Percentiles rank a stretch among this genome's conserved stretches.
Conservation (phyloP, 306 rosid genomes). For the Trichosanthes truncata region DNA sequence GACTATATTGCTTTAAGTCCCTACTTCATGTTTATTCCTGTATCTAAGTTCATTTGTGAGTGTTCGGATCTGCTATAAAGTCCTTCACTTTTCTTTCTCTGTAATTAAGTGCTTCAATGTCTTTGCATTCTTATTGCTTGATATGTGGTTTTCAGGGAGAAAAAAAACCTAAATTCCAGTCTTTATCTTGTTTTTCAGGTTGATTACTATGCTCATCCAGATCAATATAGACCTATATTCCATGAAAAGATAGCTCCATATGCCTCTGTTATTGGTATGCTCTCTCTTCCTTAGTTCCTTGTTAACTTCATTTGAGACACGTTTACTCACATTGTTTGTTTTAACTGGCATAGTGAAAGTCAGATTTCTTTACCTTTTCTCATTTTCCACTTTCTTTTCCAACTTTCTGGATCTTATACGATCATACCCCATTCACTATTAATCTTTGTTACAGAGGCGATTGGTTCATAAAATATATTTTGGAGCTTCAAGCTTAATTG, state of each 20-base stretch:
- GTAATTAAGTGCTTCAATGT: neutral
- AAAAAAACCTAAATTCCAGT: neutral
- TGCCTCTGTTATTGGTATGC: conserved; percentile 75
- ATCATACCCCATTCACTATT: neutral
- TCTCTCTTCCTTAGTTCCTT: conserved; percentile 15
- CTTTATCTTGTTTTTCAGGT: conserved; percentile 35
- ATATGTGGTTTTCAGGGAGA: neutral
- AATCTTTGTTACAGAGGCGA: neutral
- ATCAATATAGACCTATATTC: conserved; percentile 75
- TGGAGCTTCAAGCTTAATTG: neutral
- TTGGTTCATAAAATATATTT: neutral
- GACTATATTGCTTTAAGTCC: neutral
- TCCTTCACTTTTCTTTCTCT: neutral
- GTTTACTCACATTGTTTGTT: neutral
- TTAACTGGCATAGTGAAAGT: neutral
- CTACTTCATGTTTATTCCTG: neutral
- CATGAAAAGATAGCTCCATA: conserved; percentile 74
- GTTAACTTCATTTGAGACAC: conserved; percentile 8
- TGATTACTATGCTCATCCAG: conserved; percentile 89
- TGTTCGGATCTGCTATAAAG: neutral
- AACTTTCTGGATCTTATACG: neutral
- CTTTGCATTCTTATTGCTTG: neutral
- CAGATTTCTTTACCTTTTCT: neutral
- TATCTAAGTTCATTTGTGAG: neutral
- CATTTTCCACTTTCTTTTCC: neutral